These are phyloP conservation scores for Gymnopilus dilepis DNA, from an alignment of 768 basidiomycete species.

Conservation along the genomic window DNA sequence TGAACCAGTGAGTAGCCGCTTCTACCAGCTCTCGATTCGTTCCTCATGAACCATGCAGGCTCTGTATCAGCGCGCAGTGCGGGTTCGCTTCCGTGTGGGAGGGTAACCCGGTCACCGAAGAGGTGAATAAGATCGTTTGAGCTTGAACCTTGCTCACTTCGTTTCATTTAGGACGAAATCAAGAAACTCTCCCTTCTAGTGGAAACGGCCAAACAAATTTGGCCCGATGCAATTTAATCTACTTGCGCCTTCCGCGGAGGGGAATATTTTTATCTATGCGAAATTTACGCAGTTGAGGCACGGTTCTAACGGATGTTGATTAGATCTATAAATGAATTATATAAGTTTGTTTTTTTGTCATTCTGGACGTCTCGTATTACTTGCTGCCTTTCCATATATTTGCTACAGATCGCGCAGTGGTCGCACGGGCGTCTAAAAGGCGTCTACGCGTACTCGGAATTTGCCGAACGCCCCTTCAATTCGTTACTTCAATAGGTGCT, in stretches of 20 bases:
- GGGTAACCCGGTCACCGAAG: constrained; percentile 58
- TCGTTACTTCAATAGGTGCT: too few relatives aligned
- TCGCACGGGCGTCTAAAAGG: constrained; percentile 11
- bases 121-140: constrained; percentile 32
- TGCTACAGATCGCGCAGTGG: not conserved
- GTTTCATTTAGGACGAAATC: constrained; percentile 46
- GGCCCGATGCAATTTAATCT: constrained; percentile 32
- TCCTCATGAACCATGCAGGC: constrained; percentile 32
- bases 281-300: constrained; percentile 2
- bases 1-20: constrained; percentile 50
- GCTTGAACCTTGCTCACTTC: not conserved
- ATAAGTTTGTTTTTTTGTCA: not conserved
- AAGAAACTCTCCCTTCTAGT: constrained; percentile 52
- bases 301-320: constrained; percentile 5
- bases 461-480: too few relatives aligned
- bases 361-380: not conserved
- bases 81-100: constrained; percentile 66
- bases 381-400: not conserved
- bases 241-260: not conserved
- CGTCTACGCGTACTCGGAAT: constrained; percentile 4
- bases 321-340: not conserved
- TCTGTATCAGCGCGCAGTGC: constrained; percentile 67
- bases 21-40: not conserved
- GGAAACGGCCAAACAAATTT: constrained; percentile 52
- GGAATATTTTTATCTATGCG: not conserved